These are phyloP conservation scores for Clarireedia homoeocarpa DNA, from an alignment of 2,329 filamentous ascomycete genomes.

Conservation along the genomic window DNA sequence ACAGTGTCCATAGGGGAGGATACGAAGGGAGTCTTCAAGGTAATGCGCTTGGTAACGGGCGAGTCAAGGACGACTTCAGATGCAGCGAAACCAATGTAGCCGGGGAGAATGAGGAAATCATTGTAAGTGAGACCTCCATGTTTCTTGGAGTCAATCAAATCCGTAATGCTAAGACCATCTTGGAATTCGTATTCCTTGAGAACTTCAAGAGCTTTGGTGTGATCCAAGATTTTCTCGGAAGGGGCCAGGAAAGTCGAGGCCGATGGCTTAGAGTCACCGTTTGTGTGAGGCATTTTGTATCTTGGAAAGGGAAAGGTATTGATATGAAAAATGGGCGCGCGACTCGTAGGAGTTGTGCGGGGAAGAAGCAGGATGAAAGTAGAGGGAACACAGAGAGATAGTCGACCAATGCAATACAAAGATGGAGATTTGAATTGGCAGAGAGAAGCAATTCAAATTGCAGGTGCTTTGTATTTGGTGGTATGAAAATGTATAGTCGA, in stretches of 20 bases:
- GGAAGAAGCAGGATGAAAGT: conserved; percentile 21
- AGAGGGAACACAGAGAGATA: conserved; percentile 24
- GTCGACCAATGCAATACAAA: conserved; percentile 28
- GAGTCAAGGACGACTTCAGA: conserved; percentile 83
- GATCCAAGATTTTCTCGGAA: conserved; percentile 50
- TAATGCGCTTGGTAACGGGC: conserved; percentile 89
- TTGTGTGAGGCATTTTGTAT: conserved; percentile 61
- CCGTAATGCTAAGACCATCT: conserved; percentile 82
- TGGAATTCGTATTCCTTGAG: conserved; percentile 71
- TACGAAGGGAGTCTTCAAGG: conserved; percentile 91
- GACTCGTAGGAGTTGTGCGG: not conserved
- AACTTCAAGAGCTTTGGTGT: conserved; percentile 67
- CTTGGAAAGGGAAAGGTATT: not conserved
- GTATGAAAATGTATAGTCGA: conserved; percentile 40
- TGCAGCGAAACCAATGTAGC: conserved; percentile 96
- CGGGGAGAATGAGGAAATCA: conserved; percentile 92
- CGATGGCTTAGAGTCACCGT: conserved; percentile 45
- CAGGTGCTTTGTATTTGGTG: conserved; percentile 17
- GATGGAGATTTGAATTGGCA: not conserved
- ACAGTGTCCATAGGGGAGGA: conserved; percentile 99
- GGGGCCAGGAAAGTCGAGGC: conserved; percentile 36
- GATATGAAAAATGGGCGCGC: not conserved
- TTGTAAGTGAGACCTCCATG: conserved; percentile 97
- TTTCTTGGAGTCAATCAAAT: conserved; percentile 83
- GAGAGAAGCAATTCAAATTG: conserved; percentile 32